Evolutionary conservation across 1,139 yeast genomes (phyloP).

Genomic region (Maudiozyma humilis): DNA sequence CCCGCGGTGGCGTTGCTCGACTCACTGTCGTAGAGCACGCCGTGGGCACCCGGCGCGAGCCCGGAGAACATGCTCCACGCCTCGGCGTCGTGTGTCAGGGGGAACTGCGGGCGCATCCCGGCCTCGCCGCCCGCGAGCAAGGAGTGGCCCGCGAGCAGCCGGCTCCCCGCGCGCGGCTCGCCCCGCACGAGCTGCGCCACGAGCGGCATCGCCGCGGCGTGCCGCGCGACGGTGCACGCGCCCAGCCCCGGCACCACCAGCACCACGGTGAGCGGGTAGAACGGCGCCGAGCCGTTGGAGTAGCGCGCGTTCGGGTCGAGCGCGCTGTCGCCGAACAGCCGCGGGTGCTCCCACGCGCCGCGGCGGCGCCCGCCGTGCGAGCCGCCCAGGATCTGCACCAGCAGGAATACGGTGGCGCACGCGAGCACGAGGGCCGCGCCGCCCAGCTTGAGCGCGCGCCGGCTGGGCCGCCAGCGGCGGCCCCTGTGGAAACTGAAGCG

Average conservation of each 20-base stretch:
- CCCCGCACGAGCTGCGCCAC: slow-evolving; percentile 37
- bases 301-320: slow-evolving; percentile 31
- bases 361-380: background rate
- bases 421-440: background rate
- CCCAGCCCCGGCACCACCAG: slow-evolving; percentile 28
- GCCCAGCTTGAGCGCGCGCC: background rate
- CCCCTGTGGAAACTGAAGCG: no score
- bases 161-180: background rate
- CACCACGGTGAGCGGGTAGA: slow-evolving; percentile 51
- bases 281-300: slow-evolving; percentile 63
- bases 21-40: background rate
- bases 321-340: background rate
- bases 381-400: background rate
- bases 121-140: background rate
- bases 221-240: background rate
- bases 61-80: slow-evolving; percentile 92
- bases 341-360: background rate
- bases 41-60: slow-evolving; percentile 42
- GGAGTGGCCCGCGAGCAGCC: background rate
- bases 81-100: slow-evolving; percentile 83
- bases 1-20: background rate
- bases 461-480: background rate
- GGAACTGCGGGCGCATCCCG: slow-evolving; percentile 72
- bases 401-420: background rate
- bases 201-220: slow-evolving; percentile 72